These are phyloP conservation scores for Alternaria panax DNA, from an alignment of 2,329 filamentous ascomycete species.

Conservation along the genomic window DNA sequence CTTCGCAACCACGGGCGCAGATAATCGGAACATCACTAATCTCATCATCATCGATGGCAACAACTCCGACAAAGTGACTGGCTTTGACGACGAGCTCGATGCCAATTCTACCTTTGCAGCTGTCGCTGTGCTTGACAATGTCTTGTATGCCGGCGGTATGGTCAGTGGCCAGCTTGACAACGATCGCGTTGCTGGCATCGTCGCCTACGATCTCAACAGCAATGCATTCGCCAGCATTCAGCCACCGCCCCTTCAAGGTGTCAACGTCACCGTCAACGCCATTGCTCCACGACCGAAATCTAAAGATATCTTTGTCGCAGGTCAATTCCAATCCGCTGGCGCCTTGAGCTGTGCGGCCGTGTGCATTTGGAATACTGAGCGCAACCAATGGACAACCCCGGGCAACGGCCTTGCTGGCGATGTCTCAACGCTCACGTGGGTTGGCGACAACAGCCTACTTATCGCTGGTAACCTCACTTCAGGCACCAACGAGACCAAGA, in stretches of 20 bases:
- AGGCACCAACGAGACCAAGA: slow-evolving; percentile 68
- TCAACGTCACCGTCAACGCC: slow-evolving; percentile 74
- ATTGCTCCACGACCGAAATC: slow-evolving; percentile 76
- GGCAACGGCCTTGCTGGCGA: slow-evolving; percentile 75
- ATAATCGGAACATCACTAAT: slow-evolving; percentile 78
- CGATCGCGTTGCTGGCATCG: slow-evolving; percentile 72
- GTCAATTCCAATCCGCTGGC: slow-evolving; percentile 83
- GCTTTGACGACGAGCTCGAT: slow-evolving; percentile 71
- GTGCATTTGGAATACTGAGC: slow-evolving; percentile 76
- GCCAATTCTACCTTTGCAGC: slow-evolving; percentile 77
- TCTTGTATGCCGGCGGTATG: slow-evolving; percentile 82
- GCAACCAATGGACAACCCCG: slow-evolving; percentile 80
- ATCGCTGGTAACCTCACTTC: slow-evolving; percentile 79
- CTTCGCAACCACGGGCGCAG: slow-evolving; percentile 74
- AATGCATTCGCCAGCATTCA: slow-evolving; percentile 70
- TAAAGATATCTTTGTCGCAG: slow-evolving; percentile 82
- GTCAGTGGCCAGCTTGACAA: slow-evolving; percentile 74
- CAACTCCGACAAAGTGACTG: slow-evolving; percentile 70
- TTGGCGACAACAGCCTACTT: slow-evolving; percentile 72
- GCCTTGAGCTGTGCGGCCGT: slow-evolving; percentile 81
- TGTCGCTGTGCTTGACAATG: slow-evolving; percentile 59
- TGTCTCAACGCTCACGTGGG: slow-evolving; percentile 78
- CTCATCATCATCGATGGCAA: slow-evolving; percentile 81
- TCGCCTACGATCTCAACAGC: slow-evolving; percentile 77
- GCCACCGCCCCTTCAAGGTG: slow-evolving; percentile 76